Percentiles rank a stretch among this genome's conserved stretches.
Evolutionary conservation across 768 basidiomycete genomes (phyloP).

Genomic region (Panus rudis): DNA sequence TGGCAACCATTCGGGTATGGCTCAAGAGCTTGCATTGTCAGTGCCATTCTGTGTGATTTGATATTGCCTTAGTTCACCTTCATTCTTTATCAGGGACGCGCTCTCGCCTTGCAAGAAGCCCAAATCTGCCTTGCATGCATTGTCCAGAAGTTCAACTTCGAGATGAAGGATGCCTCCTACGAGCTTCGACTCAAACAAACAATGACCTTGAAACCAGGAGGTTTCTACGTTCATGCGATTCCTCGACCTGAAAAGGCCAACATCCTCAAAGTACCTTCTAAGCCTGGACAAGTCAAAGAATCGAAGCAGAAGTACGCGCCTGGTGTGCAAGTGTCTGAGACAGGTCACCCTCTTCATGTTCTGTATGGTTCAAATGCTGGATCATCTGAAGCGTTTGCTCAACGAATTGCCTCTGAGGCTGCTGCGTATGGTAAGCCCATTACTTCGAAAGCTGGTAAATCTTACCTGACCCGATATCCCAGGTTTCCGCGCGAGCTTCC

Average conservation of each 20-base stretch:
- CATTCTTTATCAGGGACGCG: constrained; percentile 25
- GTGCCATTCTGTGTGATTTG: constrained; percentile 2
- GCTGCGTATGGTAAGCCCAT: constrained; percentile 27
- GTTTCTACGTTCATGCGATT: constrained; percentile 33
- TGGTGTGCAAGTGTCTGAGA: constrained; percentile 5
- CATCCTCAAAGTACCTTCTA: background rate
- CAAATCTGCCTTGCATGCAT: constrained; percentile 33
- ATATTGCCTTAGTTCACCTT: background rate
- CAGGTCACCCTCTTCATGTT: constrained; percentile 29
- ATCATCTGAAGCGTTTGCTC: constrained; percentile 41
- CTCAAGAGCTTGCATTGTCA: constrained; percentile 20
- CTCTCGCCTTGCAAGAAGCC: constrained; percentile 44
- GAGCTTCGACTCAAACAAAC: constrained; percentile 37
- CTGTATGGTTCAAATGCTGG: constrained; percentile 43
- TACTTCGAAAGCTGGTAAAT: background rate
- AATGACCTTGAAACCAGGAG: constrained; percentile 40
- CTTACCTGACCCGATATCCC: background rate
- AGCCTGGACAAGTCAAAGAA: background rate
- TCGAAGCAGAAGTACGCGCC: background rate
- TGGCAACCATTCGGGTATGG: constrained; percentile 35
- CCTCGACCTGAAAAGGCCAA: constrained; percentile 21
- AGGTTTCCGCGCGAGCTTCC: constrained; percentile 34
- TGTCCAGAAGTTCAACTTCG: constrained; percentile 41
- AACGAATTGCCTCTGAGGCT: constrained; percentile 35
- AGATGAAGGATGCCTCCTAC: constrained; percentile 36